These are phyloP conservation scores for Daphne laureola DNA, from an alignment of 441 rosid genomes.

Conservation along the genomic window DNA sequence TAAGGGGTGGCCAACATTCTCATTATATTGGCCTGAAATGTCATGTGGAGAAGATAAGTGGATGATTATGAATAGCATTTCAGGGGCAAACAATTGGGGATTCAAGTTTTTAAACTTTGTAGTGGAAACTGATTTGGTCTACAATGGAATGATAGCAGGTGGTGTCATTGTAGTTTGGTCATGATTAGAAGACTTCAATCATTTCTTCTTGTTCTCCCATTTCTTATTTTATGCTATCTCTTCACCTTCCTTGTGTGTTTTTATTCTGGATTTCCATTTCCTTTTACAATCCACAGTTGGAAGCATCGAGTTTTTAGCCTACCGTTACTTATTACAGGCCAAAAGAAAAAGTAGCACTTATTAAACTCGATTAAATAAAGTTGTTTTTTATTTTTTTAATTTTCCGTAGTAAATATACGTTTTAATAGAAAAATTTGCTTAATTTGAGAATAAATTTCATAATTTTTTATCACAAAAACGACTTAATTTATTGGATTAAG, in stretches of 20 bases:
- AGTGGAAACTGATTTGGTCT: conserved; percentile 8
- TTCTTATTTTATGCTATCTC: conserved; percentile 4
- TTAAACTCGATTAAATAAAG: too few species aligned
- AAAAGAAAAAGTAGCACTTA: too few species aligned
- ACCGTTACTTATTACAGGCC: too few species aligned
- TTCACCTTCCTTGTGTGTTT: neutral
- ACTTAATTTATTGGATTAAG: too few species aligned
- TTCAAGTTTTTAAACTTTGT: neutral
- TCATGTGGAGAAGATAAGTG: conserved; percentile 20
- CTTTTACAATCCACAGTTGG: neutral
- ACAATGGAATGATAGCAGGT: conserved; percentile 9
- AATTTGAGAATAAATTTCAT: too few species aligned
- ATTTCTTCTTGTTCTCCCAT: neutral
- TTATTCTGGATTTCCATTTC: neutral
- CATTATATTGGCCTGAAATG: conserved; percentile 4
- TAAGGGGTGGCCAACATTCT: conserved; percentile 4
- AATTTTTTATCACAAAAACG: too few species aligned
- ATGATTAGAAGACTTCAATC: conserved; percentile 6
- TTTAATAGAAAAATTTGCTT: too few species aligned
- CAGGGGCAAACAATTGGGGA: conserved; percentile 14
- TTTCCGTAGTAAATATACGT: too few species aligned
- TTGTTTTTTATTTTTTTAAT: too few species aligned
- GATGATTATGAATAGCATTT: conserved; percentile 20
- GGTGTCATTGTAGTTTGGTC: conserved; percentile 2
- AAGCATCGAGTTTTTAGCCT: neutral